phyloP scores from a whole-genome alignment of 2,329 filamentous ascomycete species.

The Whalleya microplaca region DNA sequence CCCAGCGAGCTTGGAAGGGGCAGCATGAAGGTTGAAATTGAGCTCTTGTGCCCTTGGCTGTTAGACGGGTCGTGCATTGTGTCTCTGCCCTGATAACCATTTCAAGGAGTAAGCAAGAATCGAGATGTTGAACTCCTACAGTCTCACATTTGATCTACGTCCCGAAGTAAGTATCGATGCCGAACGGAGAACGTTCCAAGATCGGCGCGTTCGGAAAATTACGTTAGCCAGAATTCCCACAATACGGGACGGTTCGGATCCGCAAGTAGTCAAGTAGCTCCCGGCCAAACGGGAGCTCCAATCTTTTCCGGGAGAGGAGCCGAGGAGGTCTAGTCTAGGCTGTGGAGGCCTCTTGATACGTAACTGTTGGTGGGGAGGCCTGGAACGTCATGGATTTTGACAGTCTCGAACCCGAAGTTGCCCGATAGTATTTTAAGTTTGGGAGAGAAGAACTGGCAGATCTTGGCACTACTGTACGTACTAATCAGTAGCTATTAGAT shows the following conservation, averaged over 20 bases:
- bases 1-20: too few relatives aligned
- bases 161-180: too few relatives aligned
- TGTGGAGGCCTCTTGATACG: conserved; percentile 1
- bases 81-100: too few relatives aligned
- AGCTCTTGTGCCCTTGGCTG: too few relatives aligned
- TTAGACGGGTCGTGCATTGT: too few relatives aligned
- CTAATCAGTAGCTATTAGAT: conserved; percentile 9
- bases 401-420: conserved; percentile 17
- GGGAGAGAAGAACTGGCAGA: conserved; percentile 11
- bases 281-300: conserved; percentile 24
- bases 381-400: conserved; percentile 12
- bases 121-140: too few relatives aligned
- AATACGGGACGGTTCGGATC: conserved; percentile 24
- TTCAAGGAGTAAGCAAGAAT: too few relatives aligned
- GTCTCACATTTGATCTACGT: too few relatives aligned
- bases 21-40: too few relatives aligned
- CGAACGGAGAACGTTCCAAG: neutral
- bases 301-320: neutral
- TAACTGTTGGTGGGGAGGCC: conserved; percentile 1
- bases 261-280: conserved; percentile 1
- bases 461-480: conserved; percentile 10
- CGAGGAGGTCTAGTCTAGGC: conserved; percentile 20
- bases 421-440: conserved; percentile 18
- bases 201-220: conserved; percentile 13
- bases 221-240: conserved; percentile 5